Percentiles rank a stretch among this genome's conserved stretches.
phyloP scores from a whole-genome alignment of 208 protist genomes.

The Wallacemonas sp. region DNA sequence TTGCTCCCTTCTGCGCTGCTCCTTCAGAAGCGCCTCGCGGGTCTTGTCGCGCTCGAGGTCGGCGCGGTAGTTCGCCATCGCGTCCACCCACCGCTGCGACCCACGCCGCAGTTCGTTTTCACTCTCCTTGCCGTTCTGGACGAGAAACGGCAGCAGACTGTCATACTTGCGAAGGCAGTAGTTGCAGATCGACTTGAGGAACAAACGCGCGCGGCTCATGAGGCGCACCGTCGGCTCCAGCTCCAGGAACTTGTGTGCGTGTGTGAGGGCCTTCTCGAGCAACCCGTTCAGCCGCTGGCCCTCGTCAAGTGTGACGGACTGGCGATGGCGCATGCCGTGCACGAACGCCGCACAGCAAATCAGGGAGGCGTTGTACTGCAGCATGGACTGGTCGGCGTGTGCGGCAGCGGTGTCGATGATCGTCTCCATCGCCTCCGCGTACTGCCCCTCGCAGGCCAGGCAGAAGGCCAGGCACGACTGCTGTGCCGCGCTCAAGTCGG shows the following conservation, averaged over 20 bases:
- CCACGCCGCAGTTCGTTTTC: constrained; percentile 40
- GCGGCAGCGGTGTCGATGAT: constrained; percentile 31
- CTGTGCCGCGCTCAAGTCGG: constrained; percentile 47
- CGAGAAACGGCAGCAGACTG: constrained; percentile 37
- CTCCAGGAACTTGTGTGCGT: constrained; percentile 34
- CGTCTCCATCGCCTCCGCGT: constrained; percentile 58
- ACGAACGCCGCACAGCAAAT: constrained; percentile 75
- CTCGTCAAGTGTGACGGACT: constrained; percentile 36
- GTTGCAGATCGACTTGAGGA: constrained; percentile 45
- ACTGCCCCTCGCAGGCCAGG: constrained; percentile 54
- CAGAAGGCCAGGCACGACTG: constrained; percentile 74
- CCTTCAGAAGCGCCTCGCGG: constrained; percentile 31
- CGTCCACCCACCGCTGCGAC: constrained; percentile 44
- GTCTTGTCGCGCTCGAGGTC: constrained; percentile 41
- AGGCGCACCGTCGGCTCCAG: constrained; percentile 28
- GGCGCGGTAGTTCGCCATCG: constrained; percentile 38
- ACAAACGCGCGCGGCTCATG: constrained; percentile 31
- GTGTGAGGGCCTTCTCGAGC: constrained; percentile 39
- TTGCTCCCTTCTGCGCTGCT: constrained; percentile 39
- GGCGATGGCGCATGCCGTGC: constrained; percentile 29
- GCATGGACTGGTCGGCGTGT: constrained; percentile 30
- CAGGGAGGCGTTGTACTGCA: constrained; percentile 74
- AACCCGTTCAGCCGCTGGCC: constrained; percentile 40
- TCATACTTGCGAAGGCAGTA: constrained; percentile 65
- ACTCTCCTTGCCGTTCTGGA: constrained; percentile 45